A percentile compares a stretch with the other conserved stretches of the same genome.
Conservation (phyloP, 1,139 yeast genomes). For the Candida neerlandica region DNA sequence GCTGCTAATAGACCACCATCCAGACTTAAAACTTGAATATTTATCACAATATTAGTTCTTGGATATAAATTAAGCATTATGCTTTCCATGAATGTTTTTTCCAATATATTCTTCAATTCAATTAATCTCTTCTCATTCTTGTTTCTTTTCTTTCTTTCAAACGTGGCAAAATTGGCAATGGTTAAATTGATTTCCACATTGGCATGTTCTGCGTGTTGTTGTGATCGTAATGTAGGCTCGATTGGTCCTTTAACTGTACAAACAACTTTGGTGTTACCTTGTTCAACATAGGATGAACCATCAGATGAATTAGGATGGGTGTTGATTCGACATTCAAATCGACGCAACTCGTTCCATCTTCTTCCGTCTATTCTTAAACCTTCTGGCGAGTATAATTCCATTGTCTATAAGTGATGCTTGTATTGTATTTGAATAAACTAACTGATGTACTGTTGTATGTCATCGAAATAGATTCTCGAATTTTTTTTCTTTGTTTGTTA, state of each 20-base stretch:
- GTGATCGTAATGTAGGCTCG: slow-evolving; percentile 67
- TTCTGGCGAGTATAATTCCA: slow-evolving; percentile 90
- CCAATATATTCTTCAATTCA: slow-evolving; percentile 75
- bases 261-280: slow-evolving; percentile 87
- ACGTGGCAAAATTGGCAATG: slow-evolving; percentile 79
- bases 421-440: neutral
- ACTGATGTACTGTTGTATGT: neutral
- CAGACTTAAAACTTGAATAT: slow-evolving; percentile 77
- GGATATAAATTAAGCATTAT: slow-evolving; percentile 77
- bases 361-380: slow-evolving; percentile 93
- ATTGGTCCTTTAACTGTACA: slow-evolving; percentile 89
- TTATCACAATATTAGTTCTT: slow-evolving; percentile 74
- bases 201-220: slow-evolving; percentile 50
- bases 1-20: slow-evolving; percentile 89
- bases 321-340: slow-evolving; percentile 76
- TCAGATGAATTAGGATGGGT: slow-evolving; percentile 89
- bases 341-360: slow-evolving; percentile 89
- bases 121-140: slow-evolving; percentile 70
- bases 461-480: neutral
- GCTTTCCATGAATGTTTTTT: slow-evolving; percentile 80
- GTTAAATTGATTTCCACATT: slow-evolving; percentile 65
- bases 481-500: neutral
- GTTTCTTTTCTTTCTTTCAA: slow-evolving; percentile 68
- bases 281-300: slow-evolving; percentile 91
- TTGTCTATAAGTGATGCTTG: neutral